A percentile compares a stretch with the other conserved stretches of the same genome.
These are phyloP conservation scores for Rhododendron kiyosumense DNA, from an alignment of 148 eudicot species.

Conservation along the genomic window DNA sequence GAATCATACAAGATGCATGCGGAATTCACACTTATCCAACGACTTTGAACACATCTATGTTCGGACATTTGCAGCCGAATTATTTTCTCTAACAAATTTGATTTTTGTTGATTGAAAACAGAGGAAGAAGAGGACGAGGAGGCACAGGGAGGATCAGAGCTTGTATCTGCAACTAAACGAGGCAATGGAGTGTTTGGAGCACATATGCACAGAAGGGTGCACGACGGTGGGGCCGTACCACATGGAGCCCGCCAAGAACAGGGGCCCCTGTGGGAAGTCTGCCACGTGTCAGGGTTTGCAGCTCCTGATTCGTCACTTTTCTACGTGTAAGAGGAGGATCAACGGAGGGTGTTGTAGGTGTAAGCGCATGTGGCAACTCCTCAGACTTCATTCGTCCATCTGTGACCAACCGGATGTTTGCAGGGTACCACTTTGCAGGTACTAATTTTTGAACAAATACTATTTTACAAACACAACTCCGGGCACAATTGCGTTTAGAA, in stretches of 20 bases:
- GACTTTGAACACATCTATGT: neutral
- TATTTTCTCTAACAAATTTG: neutral
- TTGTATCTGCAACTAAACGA: slow-evolving; percentile 67
- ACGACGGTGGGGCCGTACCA: slow-evolving; percentile 71
- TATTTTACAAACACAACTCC: too few species aligned
- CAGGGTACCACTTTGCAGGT: slow-evolving; percentile 80
- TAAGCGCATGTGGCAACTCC: slow-evolving; percentile 85
- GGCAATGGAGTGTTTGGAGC: slow-evolving; percentile 88
- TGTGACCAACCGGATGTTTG: slow-evolving; percentile 70
- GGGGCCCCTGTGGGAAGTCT: slow-evolving; percentile 62
- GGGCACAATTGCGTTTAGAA: neutral
- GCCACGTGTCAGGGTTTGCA: slow-evolving; percentile 72
- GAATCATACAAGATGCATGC: neutral
- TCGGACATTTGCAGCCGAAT: too few species aligned
- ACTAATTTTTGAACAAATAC: neutral
- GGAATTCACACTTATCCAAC: neutral
- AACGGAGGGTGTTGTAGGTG: slow-evolving; percentile 62
- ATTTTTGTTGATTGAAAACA: slow-evolving; percentile 11
- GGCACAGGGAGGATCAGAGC: slow-evolving; percentile 54
- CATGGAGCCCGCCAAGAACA: slow-evolving; percentile 48
- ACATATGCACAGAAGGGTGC: slow-evolving; percentile 93
- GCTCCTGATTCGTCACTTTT: slow-evolving; percentile 63
- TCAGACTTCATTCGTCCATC: slow-evolving; percentile 67
- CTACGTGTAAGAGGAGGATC: slow-evolving; percentile 59
- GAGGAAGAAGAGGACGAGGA: slow-evolving; percentile 69